Evolutionary conservation across 2,329 filamentous ascomycete species (phyloP).

Genomic region (Claviceps sorghi): DNA sequence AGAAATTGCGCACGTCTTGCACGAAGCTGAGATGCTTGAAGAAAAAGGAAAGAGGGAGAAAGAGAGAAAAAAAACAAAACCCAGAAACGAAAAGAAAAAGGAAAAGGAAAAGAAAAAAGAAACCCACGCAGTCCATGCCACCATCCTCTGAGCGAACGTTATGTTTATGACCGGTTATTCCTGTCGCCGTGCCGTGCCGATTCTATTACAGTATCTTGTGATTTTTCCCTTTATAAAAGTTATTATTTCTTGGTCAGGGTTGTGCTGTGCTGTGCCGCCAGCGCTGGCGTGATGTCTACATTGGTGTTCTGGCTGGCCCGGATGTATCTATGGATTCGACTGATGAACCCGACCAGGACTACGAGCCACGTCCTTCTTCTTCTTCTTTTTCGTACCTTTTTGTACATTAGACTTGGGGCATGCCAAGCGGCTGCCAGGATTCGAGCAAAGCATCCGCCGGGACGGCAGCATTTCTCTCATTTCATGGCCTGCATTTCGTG

Average conservation of each 20-base stretch:
- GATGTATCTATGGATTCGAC: not conserved
- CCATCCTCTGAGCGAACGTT: conserved; percentile 1
- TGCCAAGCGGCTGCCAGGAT: too few species aligned
- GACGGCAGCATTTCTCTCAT: too few species aligned
- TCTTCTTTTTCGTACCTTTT: not conserved
- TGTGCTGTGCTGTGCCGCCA: conserved; percentile 2
- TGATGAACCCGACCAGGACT: not conserved
- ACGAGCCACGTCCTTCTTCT: not conserved
- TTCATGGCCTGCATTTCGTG: too few species aligned
- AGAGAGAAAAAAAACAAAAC: not conserved
- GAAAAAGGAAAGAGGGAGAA: not conserved
- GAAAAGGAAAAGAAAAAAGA: not conserved
- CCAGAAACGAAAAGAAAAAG: not conserved
- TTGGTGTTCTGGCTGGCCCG: not conserved
- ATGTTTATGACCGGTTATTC: conserved; percentile 1
- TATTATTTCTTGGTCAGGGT: conserved; percentile 5
- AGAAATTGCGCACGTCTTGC: conserved; percentile 1
- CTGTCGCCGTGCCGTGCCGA: conserved; percentile 3
- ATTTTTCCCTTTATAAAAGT: conserved; percentile 5
- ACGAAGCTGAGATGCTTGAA: conserved; percentile 2
- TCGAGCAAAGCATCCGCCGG: too few species aligned
- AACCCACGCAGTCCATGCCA: not conserved
- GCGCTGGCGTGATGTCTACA: conserved; percentile 3
- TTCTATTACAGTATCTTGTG: conserved; percentile 1
- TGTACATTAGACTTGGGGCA: too few species aligned